These are phyloP conservation scores for Diaporthe nobilis DNA, from an alignment of 2,329 filamentous ascomycete species.

Conservation along the genomic window DNA sequence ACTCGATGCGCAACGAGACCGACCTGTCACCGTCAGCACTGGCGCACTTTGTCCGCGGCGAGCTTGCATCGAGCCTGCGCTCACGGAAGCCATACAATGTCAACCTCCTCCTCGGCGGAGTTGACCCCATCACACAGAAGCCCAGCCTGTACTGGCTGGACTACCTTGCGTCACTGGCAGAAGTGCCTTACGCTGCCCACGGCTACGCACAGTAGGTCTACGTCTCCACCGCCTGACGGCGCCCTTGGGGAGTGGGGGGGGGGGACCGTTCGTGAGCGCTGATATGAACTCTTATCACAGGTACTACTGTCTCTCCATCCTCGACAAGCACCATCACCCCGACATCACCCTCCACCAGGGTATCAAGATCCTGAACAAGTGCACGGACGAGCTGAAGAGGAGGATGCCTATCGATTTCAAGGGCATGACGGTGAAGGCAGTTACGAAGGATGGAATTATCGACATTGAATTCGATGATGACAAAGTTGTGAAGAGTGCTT, in stretches of 20 bases:
- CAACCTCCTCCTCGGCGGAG: constrained; percentile 93
- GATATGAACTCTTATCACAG: constrained; percentile 55
- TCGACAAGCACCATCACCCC: constrained; percentile 98
- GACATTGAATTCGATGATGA: constrained; percentile 90
- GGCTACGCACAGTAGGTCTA: constrained; percentile 91
- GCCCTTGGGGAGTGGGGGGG: too few species aligned
- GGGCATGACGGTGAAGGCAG: constrained; percentile 92
- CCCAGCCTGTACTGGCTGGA: constrained; percentile 97
- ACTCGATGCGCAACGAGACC: constrained; percentile 97
- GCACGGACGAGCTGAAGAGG: constrained; percentile 96
- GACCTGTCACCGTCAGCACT: constrained; percentile 92
- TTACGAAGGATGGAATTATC: constrained; percentile 92
- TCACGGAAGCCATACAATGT: constrained; percentile 96
- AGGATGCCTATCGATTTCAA: constrained; percentile 99
- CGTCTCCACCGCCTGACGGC: not conserved
- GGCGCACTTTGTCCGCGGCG: constrained; percentile 92
- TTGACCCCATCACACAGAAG: constrained; percentile 92
- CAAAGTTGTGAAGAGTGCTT: constrained; percentile 76
- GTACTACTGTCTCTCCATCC: constrained; percentile 97
- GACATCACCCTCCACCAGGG: constrained; percentile 92
- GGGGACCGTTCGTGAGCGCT: constrained; percentile 42
- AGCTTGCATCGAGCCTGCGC: constrained; percentile 90
- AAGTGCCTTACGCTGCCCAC: constrained; percentile 95
- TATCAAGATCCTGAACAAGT: constrained; percentile 93
- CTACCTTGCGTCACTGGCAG: constrained; percentile 90